A percentile compares a stretch with the other conserved stretches of the same genome.
Conservation (phyloP, 106 monocot genomes). For the Dendrobium chrysotoxum region DNA sequence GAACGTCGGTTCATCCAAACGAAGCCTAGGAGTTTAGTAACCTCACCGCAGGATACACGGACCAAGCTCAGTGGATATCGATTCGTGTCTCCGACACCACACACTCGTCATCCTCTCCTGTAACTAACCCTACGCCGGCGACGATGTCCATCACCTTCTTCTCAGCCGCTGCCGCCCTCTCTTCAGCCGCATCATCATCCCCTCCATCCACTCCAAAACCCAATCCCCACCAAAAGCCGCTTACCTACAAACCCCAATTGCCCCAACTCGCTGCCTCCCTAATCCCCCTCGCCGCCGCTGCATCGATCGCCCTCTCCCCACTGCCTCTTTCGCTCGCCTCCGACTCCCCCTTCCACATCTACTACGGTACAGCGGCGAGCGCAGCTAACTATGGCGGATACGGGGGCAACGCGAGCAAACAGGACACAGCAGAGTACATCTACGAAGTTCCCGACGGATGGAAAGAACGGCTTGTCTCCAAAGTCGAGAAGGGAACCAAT, state of each 20-base stretch:
- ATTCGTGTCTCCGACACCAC: neutral
- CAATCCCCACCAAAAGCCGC: slow-evolving; percentile 5
- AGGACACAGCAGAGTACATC: slow-evolving; percentile 81
- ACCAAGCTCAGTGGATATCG: neutral
- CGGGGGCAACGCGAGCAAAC: slow-evolving; percentile 88
- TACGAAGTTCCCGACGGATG: slow-evolving; percentile 84
- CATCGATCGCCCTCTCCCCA: slow-evolving; percentile 25
- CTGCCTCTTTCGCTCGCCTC: slow-evolving; percentile 13
- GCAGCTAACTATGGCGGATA: slow-evolving; percentile 98
- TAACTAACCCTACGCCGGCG: neutral
- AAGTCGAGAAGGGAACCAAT: slow-evolving; percentile 97
- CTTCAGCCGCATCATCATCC: slow-evolving; percentile 8
- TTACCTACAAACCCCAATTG: slow-evolving; percentile 10
- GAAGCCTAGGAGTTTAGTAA: too few relatives aligned
- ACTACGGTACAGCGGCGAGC: slow-evolving; percentile 97
- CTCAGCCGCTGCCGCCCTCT: slow-evolving; percentile 5
- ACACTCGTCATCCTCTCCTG: neutral
- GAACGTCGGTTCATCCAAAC: too few relatives aligned
- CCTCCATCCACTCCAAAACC: neutral
- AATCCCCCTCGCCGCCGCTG: slow-evolving; percentile 28
- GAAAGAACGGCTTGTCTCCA: slow-evolving; percentile 92
- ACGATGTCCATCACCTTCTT: slow-evolving; percentile 7
- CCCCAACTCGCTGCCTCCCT: slow-evolving; percentile 23
- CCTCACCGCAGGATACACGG: too few relatives aligned
- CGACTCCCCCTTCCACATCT: slow-evolving; percentile 35